Base-by-base conservation (phyloP, 2,329 filamentous ascomycete species). In the Daldinia sp. region DNA sequence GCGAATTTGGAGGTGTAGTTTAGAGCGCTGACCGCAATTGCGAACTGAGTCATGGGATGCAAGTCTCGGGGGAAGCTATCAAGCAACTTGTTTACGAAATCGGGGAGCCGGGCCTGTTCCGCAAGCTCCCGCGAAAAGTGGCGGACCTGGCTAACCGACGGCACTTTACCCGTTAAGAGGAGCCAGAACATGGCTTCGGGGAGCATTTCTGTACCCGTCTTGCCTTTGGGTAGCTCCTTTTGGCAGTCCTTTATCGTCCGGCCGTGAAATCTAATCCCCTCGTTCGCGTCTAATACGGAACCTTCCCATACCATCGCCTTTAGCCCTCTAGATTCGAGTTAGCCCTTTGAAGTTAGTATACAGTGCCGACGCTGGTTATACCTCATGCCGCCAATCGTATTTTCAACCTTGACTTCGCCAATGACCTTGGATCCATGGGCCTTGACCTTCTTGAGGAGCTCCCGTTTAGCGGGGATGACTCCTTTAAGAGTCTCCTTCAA, bases 121-220 rank as follows among this genome's bases (percentile, higher is more conserved):
- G 95, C 95, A 21, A 98, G 84, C 78, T 98, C 90, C 61, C 89
- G 87, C 47, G 93, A 96, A 72, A 99, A 88, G 43, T 81, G 83
- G 72, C 94, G 91, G 66, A 95, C 87, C 79, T 99, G 95, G 66
- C 82, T 82, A 19, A 89, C 90, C 1, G 91, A 92, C 21, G 95
- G 95, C 19, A 98, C 91, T 79, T 96, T 86, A 62, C 95, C 95
- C 8, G 95, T 99, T 71, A 99, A 84, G 51, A 99, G 88, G 39
- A 98, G 88, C 95, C 95, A 99, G 85, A 99, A 99, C 95, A 99
- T 99, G 78, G 94, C 89, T 80, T 99, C 95, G 48, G 95, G 95
- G 10, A 98, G 87, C 95, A 98, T 99, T 81, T 98, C 94, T 4
- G 93, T 96, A 73, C 94, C 93, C 2, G 91, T 87, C 62, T 86